Conservation (phyloP, 441 rosid genomes). For the Jatropha multifida region DNA sequence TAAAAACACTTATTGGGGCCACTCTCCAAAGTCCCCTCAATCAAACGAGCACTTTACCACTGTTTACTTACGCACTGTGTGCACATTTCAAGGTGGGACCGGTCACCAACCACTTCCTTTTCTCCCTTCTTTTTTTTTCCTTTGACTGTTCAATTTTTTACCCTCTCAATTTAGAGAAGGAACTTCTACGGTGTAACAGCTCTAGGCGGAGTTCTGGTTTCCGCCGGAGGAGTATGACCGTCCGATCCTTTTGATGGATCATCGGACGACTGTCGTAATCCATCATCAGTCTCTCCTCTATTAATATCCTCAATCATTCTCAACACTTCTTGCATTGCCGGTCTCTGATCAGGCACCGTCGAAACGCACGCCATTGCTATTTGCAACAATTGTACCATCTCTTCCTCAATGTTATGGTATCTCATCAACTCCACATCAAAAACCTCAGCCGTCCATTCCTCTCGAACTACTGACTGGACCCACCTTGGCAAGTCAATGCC, state of each 20-base stretch:
- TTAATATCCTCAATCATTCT: constrained; percentile 91
- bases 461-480: constrained; percentile 94
- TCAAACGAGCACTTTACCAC: constrained; percentile 34
- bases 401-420: constrained; percentile 86
- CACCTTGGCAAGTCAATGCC: constrained; percentile 92
- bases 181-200: constrained; percentile 48
- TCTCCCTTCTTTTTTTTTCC: background rate
- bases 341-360: constrained; percentile 82
- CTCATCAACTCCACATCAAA: constrained; percentile 91
- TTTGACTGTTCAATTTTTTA: background rate
- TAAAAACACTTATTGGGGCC: constrained; percentile 14
- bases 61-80: constrained; percentile 28
- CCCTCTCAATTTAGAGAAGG: background rate
- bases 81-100: constrained; percentile 19
- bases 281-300: constrained; percentile 75
- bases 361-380: constrained; percentile 91
- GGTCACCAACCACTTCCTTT: background rate
- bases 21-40: constrained; percentile 13
- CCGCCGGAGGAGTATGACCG: constrained; percentile 77
- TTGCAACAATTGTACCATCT: constrained; percentile 95
- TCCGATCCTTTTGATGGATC: constrained; percentile 93
- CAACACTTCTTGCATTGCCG: constrained; percentile 74
- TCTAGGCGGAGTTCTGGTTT: constrained; percentile 62
- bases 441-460: constrained; percentile 98
- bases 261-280: constrained; percentile 85